Evolutionary conservation across 2,329 filamentous ascomycete species (phyloP).

Genomic region (Pestalotiopsis sp.): DNA sequence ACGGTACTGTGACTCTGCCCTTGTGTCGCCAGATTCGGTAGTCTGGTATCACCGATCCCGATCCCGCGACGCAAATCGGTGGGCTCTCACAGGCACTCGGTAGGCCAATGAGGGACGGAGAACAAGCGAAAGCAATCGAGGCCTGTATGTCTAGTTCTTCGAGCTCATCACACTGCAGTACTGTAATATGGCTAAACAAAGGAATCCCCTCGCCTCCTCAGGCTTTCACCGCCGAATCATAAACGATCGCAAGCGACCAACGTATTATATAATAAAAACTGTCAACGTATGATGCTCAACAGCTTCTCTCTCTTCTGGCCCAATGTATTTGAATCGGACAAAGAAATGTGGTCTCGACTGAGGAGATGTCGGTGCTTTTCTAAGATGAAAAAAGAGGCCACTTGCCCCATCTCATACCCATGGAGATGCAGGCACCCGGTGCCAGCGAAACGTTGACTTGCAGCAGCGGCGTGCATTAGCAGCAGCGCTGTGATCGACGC

Average conservation of each 20-base stretch:
- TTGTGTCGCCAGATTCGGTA: not conserved
- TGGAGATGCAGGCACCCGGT: conserved; percentile 1
- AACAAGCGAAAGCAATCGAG: not conserved
- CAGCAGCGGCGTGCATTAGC: not conserved
- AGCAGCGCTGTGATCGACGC: not conserved
- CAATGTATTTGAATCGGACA: not conserved
- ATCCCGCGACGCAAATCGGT: not conserved
- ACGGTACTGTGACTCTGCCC: not conserved
- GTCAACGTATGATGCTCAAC: not conserved
- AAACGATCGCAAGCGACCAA: not conserved
- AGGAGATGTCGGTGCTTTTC: not conserved
- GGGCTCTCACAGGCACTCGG: not conserved
- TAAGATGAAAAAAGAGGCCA: not conserved
- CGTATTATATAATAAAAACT: not conserved
- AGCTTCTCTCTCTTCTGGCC: not conserved
- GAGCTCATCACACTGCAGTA: not conserved
- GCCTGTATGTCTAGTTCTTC: not conserved
- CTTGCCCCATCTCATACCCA: too few species aligned
- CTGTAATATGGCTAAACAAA: not conserved
- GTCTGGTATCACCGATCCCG: not conserved
- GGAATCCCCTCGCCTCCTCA: not conserved
- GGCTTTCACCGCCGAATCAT: not conserved
- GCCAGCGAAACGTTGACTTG: not conserved
- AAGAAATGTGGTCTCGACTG: not conserved
- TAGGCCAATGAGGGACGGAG: not conserved